A percentile compares a stretch with the other conserved stretches of the same genome.
Evolutionary conservation across 352 stramenopile species (phyloP).

Genomic region (Phytophthora sp.): DNA sequence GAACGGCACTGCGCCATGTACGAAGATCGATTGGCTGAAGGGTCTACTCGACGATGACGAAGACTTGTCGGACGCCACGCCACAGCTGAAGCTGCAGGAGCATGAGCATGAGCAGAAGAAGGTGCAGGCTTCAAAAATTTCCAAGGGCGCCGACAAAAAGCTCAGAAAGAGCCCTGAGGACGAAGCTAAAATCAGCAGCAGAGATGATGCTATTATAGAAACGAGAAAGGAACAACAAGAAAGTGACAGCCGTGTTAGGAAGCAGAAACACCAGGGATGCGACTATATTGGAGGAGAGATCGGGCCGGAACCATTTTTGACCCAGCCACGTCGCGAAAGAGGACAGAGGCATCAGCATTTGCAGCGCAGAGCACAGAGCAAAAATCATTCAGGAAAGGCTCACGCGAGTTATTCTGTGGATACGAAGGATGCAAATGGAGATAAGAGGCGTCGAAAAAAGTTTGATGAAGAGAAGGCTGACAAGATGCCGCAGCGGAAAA

Average conservation of each 20-base stretch:
- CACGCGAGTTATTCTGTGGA: not conserved
- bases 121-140: not conserved
- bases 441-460: not conserved
- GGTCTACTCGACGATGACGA: slow-evolving; percentile 5
- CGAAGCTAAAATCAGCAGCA: not conserved
- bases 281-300: no score
- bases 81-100: slow-evolving; percentile 2
- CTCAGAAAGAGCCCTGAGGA: not conserved
- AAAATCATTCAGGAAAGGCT: not conserved
- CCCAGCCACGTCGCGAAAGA: not conserved
- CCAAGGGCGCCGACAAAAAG: slow-evolving; percentile 1
- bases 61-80: slow-evolving; percentile 23
- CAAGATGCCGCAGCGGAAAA: slow-evolving; percentile 6
- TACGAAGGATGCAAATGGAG: not conserved
- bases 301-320: no score
- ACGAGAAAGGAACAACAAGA: not conserved
- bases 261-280: not conserved
- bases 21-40: slow-evolving; percentile 4
- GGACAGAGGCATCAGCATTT: not conserved
- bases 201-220: not conserved
- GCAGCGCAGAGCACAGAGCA: not conserved
- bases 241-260: not conserved
- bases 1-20: not conserved
- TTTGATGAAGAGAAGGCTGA: not conserved
- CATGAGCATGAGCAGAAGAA: no score